Percentiles rank a stretch among this genome's conserved stretches.
Conservation (phyloP, 1,284 basidiomycete genomes). For the Schizophyllum amplum region DNA sequence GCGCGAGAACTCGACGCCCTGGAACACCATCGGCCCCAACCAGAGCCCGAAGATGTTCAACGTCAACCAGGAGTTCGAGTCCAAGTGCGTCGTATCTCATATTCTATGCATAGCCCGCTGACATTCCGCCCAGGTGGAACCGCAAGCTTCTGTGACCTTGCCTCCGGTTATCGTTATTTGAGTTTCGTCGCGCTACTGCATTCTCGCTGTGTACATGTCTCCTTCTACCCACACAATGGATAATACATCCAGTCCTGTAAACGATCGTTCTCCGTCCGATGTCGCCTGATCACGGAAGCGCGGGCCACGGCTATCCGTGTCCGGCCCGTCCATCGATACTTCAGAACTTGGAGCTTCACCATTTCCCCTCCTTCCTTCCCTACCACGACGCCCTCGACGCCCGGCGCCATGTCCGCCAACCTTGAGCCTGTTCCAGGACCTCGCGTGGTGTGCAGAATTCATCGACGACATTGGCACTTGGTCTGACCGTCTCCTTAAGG, state of each 20-base stretch:
- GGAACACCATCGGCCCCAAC: slow-evolving; percentile 66
- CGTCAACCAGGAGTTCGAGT: slow-evolving; percentile 66
- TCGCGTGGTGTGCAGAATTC: neutral
- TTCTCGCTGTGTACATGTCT: neutral
- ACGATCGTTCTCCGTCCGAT: neutral
- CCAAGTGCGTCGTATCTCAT: slow-evolving; percentile 39
- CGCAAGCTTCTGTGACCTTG: slow-evolving; percentile 54
- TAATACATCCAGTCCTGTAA: neutral
- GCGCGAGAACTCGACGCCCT: slow-evolving; percentile 71
- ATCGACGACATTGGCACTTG: neutral
- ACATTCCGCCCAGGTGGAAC: slow-evolving; percentile 44
- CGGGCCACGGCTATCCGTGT: neutral
- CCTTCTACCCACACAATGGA: neutral
- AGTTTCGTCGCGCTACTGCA: slow-evolving; percentile 3
- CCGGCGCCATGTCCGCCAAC: neutral
- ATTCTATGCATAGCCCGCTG: slow-evolving; percentile 8
- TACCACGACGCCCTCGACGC: neutral
- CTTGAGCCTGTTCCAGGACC: neutral
- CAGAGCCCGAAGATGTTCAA: slow-evolving; percentile 64
- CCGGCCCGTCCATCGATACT: neutral
- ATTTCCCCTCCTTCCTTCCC: neutral
- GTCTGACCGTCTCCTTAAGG: neutral
- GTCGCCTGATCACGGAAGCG: neutral
- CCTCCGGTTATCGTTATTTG: slow-evolving; percentile 6
- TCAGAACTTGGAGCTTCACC: neutral